Evolutionary conservation across 1,284 basidiomycete genomes (phyloP).

Genomic region (Irpex lacteus): DNA sequence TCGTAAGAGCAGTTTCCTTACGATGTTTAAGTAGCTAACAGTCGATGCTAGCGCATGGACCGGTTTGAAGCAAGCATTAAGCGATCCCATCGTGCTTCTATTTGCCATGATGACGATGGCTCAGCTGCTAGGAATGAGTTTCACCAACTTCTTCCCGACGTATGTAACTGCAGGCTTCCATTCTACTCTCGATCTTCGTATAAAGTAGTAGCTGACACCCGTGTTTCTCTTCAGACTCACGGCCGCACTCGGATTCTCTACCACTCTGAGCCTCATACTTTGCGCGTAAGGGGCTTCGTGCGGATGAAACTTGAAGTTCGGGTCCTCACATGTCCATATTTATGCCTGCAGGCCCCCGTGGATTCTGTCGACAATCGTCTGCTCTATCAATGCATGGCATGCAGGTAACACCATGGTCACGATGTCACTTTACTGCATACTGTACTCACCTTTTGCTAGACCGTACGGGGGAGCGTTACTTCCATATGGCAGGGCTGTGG

Average conservation of each 20-base stretch:
- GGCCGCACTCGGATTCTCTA: conserved; percentile 60
- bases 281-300: conserved; percentile 48
- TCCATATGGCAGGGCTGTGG: conserved; percentile 61
- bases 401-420: conserved; percentile 39
- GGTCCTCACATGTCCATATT: neutral
- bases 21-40: neutral
- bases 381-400: conserved; percentile 63
- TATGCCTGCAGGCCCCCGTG: conserved; percentile 53
- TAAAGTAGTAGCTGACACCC: neutral
- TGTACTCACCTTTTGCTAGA: conserved; percentile 31
- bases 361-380: conserved; percentile 53
- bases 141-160: conserved; percentile 76
- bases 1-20: conserved; percentile 38
- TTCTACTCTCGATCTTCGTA: neutral
- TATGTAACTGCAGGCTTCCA: conserved; percentile 26
- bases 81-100: conserved; percentile 59
- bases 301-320: neutral
- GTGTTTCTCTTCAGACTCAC: conserved; percentile 43
- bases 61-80: conserved; percentile 57
- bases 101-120: conserved; percentile 54
- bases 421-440: neutral
- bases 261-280: conserved; percentile 58
- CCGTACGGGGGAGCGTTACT: conserved; percentile 62
- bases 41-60: conserved; percentile 39
- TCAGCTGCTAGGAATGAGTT: conserved; percentile 61